A percentile compares a stretch with the other conserved stretches of the same genome.
phyloP scores from a whole-genome alignment of 2,329 filamentous ascomycete genomes.

The Talaromyces rugulosus region DNA sequence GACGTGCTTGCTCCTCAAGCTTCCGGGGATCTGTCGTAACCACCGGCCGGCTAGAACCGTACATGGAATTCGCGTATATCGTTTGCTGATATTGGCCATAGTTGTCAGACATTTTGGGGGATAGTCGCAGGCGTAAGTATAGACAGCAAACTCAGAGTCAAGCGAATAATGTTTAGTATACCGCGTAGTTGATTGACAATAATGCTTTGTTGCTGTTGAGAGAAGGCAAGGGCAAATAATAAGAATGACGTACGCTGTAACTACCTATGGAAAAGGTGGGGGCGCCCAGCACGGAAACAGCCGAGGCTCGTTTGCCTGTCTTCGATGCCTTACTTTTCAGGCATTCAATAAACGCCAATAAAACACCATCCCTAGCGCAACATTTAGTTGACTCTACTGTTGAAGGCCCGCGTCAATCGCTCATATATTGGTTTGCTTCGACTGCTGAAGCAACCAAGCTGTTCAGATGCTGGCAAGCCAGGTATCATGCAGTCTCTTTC shows the following conservation, averaged over 20 bases:
- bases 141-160: not conserved
- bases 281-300: not conserved
- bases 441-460: not conserved
- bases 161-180: not conserved
- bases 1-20: conserved; percentile 53
- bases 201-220: not conserved
- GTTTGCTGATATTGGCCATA: conserved; percentile 46
- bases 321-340: not conserved
- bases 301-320: not conserved
- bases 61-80: conserved; percentile 52
- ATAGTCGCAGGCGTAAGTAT: not conserved
- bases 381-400: not conserved
- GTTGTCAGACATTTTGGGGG: conserved; percentile 27
- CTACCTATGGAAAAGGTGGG: not conserved
- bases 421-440: not conserved
- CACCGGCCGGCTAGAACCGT: conserved; percentile 45
- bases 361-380: too few relatives aligned
- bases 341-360: not conserved
- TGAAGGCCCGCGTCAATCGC: not conserved
- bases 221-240: not conserved
- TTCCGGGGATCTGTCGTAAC: conserved; percentile 58
- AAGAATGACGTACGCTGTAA: not conserved
- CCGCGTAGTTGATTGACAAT: not conserved
- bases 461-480: not conserved
- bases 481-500: not conserved